Base-by-base conservation (phyloP, 2,329 filamentous ascomycete genomes). In the Monilinia fructicola region DNA sequence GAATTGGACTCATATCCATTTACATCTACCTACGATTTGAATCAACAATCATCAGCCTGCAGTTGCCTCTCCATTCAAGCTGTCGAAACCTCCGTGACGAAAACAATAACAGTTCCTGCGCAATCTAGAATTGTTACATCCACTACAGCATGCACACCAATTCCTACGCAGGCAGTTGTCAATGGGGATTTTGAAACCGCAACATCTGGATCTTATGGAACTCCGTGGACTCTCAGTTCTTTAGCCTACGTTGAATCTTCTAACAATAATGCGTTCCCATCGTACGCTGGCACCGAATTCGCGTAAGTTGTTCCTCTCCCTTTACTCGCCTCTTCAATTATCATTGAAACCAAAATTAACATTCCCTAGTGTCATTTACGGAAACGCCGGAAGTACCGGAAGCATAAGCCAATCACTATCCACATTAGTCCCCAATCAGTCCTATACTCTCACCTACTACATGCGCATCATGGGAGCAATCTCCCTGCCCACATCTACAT, bases 21-120 rank as follows among this genome's bases (percentile, higher is more conserved):
- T n/a, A 61, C 46, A 18, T 52, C 58, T 11, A 40, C 58, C 23
- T 61, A 61, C 26, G 28, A 61, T 26, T 3, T 61, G 14, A 31
- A 11, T 18, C 58, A 61, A 40, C 58, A 61, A 40, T 61, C 58
- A 35, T 52, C 28, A 23, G 58, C 58, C 28, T 61, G 58, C 14
- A 61, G 44, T 31, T 61, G 58, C 26, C 28, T 61, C 5, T 61
- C 46, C 2, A 61, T 61, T 1, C 58, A 48, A 52, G 26, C 46
- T 23, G 46, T n/a, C n/a, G 58, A 35, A 35, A 61, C 52, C 6
- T 50, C 58, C 18, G 44, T 23, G 21, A 61, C 58, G 23, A 38
- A n/a, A n/a, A 52, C 31, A 35, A 35, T 50, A 61, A 52, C 44
- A 12, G 58, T 50, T 10, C 58, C 28, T 1, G 12, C 38, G 54